Percentiles rank a stretch among this genome's conserved stretches.
phyloP scores from a whole-genome alignment of 768 basidiomycete genomes.

The Xerocomus spinulosus region DNA sequence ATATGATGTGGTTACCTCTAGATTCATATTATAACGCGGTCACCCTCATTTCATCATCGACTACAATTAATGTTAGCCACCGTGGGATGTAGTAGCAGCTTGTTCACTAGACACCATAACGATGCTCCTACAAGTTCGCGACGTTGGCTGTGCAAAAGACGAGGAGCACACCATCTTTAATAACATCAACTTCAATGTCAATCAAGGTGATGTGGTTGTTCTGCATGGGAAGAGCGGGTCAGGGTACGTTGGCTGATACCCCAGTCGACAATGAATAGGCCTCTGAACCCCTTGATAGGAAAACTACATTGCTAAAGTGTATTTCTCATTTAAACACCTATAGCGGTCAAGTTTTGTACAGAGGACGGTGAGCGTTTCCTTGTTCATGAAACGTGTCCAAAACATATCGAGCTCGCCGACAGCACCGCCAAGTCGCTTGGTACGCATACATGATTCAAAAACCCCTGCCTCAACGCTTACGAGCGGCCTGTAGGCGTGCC shows the following conservation, averaged over 20 bases:
- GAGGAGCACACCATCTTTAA: conserved; percentile 51
- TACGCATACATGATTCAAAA: conserved; percentile 18
- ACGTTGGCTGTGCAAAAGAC: conserved; percentile 46
- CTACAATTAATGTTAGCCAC: neutral
- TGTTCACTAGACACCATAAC: conserved; percentile 6
- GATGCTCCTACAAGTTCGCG: conserved; percentile 47
- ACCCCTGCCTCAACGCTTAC: conserved; percentile 2
- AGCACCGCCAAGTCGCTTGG: conserved; percentile 52
- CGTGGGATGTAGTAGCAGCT: conserved; percentile 14
- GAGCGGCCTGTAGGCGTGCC: conserved; percentile 58
- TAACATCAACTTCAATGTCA: conserved; percentile 56
- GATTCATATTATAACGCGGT: conserved; percentile 22
- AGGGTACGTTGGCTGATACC: conserved; percentile 41
- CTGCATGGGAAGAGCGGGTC: conserved; percentile 78
- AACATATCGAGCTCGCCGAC: neutral
- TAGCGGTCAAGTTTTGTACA: conserved; percentile 56
- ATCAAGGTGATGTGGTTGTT: conserved; percentile 71
- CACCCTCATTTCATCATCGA: conserved; percentile 13
- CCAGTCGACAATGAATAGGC: neutral
- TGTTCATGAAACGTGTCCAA: neutral
- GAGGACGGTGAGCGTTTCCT: conserved; percentile 52
- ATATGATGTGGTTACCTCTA: conserved; percentile 28
- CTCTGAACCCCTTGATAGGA: conserved; percentile 31
- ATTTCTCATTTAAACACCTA: conserved; percentile 76
- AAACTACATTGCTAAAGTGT: conserved; percentile 80